Evolutionary conservation across 768 basidiomycete species (phyloP), one percentile per base, ranked within the genome.

Genomic region (Gymnopilus junonius): DNA sequence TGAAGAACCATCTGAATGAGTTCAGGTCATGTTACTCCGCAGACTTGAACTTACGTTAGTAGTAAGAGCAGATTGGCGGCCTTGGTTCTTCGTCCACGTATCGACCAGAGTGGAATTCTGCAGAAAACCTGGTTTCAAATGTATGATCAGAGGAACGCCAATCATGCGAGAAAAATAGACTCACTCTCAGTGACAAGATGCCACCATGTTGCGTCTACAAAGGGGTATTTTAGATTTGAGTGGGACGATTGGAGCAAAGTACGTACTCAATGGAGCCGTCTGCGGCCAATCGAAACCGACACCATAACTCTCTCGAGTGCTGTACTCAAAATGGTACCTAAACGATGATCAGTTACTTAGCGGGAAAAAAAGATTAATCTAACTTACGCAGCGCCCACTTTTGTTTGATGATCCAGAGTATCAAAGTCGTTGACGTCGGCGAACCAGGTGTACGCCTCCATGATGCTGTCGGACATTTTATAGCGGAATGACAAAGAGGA

Each of bases 301-400:
- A 5, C 54, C 54, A 17, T 55, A 55, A 2, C 37, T 55, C 25
- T 55, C 54, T 37, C 54, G 54, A 2, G 54, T 55, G 15, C 54
- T 55, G 54, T 55, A 55, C 12, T 55, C 54, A n/a, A 55, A 55
- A 40, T 55, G 54, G 15, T 55, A 39, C 21, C 54, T 55, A 23
- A 20, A 37, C 3, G 14, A 14, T 11, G 20, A 40, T 15, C 8
- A 29, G 48, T 35, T 4, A n/a, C n/a, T n/a, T n/a, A 40, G 40
- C 12, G 37, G 25, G 17, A 15, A 11, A 15, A 27, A 27, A 20
- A 27, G 4, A n/a, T 23, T 4, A 5, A 39, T 14, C 10, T 3
- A 25, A 40, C 54, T 55, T 37, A 55, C 54, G 54, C 54, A 40
- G 54, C 54, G 21, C 54, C 54, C 5, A 55, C 23, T 27, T 55